Percentiles rank a stretch among this genome's conserved stretches.
Conservation (phyloP, 73 alveolate genomes). For the Symbiodinium natans region DNA sequence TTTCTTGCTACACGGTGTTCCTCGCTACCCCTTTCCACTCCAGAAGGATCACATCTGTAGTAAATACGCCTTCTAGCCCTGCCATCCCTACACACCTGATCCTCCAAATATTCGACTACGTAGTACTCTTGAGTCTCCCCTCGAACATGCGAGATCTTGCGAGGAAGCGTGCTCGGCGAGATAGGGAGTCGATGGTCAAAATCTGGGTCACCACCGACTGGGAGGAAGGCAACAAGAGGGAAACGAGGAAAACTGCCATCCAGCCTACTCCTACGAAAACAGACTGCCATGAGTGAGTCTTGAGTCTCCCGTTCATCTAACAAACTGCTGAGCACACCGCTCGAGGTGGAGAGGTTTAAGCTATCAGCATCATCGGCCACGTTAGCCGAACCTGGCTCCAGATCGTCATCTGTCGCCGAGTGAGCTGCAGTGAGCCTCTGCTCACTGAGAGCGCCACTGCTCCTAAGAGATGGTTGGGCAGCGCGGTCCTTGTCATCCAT, state of each 20-base stretch:
- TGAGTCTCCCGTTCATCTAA: constrained; percentile 4
- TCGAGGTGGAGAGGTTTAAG: background rate
- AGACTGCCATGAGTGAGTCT: background rate
- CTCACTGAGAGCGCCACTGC: constrained; percentile 13
- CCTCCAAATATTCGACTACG: no score
- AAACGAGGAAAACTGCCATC: no score
- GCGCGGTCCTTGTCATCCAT: no score
- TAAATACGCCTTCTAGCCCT: background rate
- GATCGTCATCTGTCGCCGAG: background rate
- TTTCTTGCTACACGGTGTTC: background rate
- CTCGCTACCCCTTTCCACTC: background rate
- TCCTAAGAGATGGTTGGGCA: background rate
- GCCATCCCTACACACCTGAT: background rate
- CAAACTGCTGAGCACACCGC: background rate
- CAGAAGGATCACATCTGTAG: background rate
- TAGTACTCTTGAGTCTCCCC: no score
- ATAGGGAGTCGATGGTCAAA: no score
- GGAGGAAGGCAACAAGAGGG: no score
- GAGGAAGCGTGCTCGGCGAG: no score
- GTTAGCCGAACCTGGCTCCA: constrained; percentile 1
- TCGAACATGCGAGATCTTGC: no score
- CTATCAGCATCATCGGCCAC: background rate
- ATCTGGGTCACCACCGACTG: no score
- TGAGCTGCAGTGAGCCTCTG: background rate
- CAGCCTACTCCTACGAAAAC: no score